These are phyloP conservation scores for Handroanthus guayacan DNA, from an alignment of 257 asterid species.

Conservation along the genomic window DNA sequence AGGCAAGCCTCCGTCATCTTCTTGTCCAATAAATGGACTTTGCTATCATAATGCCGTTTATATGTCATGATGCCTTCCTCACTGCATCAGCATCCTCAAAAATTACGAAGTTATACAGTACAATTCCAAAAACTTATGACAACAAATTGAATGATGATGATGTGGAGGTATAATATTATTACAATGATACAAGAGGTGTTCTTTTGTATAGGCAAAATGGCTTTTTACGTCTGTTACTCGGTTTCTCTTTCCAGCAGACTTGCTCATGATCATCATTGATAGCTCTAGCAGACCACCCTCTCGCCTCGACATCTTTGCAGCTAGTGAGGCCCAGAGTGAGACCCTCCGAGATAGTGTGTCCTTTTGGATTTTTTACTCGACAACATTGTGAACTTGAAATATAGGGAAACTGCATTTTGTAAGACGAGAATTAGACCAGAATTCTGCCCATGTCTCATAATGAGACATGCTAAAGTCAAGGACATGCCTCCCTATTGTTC, in stretches of 20 bases:
- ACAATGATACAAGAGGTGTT: constrained; percentile 53
- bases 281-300: constrained; percentile 71
- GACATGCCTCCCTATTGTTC: constrained; percentile 81
- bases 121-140: constrained; percentile 12
- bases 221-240: constrained; percentile 35
- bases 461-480: constrained; percentile 30
- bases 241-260: constrained; percentile 76
- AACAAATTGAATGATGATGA: constrained; percentile 17
- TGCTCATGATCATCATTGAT: constrained; percentile 57
- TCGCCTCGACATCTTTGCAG: constrained; percentile 65
- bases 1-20: constrained; percentile 62
- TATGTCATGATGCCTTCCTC: constrained; percentile 44
- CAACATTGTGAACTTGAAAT: constrained; percentile 43
- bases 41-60: constrained; percentile 41
- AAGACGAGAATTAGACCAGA: constrained; percentile 31
- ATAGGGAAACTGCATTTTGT: constrained; percentile 64
- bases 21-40: constrained; percentile 59
- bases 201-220: constrained; percentile 81
- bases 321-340: constrained; percentile 60
- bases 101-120: not conserved
- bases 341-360: constrained; percentile 27
- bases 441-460: not conserved
- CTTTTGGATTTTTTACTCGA: constrained; percentile 27
- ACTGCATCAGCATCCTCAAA: constrained; percentile 52
- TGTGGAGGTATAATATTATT: constrained; percentile 44